These are phyloP conservation scores for Canavalia gladiata DNA, from an alignment of 306 rosid genomes.

Conservation along the genomic window DNA sequence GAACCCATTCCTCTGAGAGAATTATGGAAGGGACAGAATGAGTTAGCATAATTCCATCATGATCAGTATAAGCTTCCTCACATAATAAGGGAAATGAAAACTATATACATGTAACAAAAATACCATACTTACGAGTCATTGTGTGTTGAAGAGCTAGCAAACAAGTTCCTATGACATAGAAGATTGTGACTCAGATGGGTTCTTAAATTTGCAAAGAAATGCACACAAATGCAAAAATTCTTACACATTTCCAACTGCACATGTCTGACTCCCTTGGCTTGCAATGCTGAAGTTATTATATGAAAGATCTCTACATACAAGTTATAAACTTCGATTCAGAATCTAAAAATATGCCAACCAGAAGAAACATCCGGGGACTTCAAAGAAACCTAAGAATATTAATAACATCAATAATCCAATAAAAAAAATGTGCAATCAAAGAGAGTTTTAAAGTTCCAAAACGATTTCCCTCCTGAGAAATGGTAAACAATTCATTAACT, in stretches of 20 bases:
- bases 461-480: background rate
- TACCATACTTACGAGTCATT: conserved; percentile 50
- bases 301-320: conserved; percentile 72
- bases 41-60: conserved; percentile 39
- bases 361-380: background rate
- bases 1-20: conserved; percentile 58
- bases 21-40: conserved; percentile 31
- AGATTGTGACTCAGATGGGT: conserved; percentile 23
- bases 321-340: conserved; percentile 45
- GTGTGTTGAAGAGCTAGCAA: conserved; percentile 42
- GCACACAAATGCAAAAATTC: conserved; percentile 41
- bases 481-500: background rate
- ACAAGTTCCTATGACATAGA: conserved; percentile 50
- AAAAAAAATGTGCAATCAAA: background rate
- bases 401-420: conserved; percentile 4
- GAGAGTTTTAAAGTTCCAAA: background rate
- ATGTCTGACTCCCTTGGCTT: conserved; percentile 38
- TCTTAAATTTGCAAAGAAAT: conserved; percentile 11
- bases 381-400: conserved; percentile 38
- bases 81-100: background rate
- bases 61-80: background rate
- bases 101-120: background rate
- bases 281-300: conserved; percentile 62
- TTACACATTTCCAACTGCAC: conserved; percentile 60
- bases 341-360: conserved; percentile 6